Base-by-base conservation (phyloP, 768 basidiomycete genomes). In the Asterophora parasitica region DNA sequence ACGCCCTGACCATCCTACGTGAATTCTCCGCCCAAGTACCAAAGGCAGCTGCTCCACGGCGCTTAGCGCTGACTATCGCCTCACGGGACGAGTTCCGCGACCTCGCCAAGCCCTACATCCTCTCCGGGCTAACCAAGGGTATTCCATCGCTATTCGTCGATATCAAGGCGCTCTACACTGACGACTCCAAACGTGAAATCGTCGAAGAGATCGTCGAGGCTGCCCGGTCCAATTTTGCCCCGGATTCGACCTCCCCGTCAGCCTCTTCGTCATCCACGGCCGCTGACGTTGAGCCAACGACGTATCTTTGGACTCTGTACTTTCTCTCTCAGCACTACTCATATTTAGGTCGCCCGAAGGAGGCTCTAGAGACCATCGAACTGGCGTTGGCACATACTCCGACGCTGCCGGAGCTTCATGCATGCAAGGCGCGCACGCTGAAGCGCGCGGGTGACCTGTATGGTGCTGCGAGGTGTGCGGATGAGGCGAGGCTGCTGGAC, bases 81-180 rank as follows among this genome's bases (percentile, higher is more conserved):
- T 59, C 74, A 12, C 87, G 81, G 16, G 81, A 85, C 15, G 69
- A 76, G 16, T 98, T 98, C 70, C 76, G 70, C 44, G 65, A 72
- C 26, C 72, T 87, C 9, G 79, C 79, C 5, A 72, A 74, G 48
- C 66, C 75, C 4, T 97, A 98, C 64, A 66, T 98, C 39, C 59
- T 75, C 5, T 71, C 74, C 4, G 87, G 79, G 7, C 71, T 99
- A 10, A 75, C 73, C 34, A 91, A 89, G 60, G 95, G 94, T 54
- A 75, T 98, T 32, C 96, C 96, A 2, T 96, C 92, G 2, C 71
- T 98, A 2, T 99, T 98, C 59, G 81, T 86, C 13, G 94, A 97
- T 65, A 59, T 98, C 63, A 98, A 97, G 63, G 73, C 83, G 0
- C 77, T 98, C 1, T 97, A 96, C 58, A 54, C 57, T 7, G 76